Evolutionary conservation across 768 basidiomycete species (phyloP).

Genomic region (Chalciporus sphaerocephalus): DNA sequence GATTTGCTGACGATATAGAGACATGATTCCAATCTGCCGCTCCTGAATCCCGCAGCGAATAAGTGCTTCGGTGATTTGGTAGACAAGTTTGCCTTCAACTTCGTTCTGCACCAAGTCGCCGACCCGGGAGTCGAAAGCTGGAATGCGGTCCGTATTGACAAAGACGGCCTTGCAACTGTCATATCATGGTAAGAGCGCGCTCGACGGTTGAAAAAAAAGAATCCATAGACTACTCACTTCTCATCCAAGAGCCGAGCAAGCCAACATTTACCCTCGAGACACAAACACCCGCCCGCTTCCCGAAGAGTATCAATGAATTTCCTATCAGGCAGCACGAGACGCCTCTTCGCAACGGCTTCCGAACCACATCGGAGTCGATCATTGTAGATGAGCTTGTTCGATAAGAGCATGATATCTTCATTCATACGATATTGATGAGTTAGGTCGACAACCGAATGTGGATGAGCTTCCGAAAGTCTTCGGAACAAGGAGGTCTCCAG

Average conservation of each 20-base stretch:
- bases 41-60: slow-evolving; percentile 58
- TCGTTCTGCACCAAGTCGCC: slow-evolving; percentile 91
- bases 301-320: slow-evolving; percentile 46
- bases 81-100: slow-evolving; percentile 65
- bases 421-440: slow-evolving; percentile 96
- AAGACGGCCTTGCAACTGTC: slow-evolving; percentile 82
- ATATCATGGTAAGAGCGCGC: not conserved
- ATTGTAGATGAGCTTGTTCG: slow-evolving; percentile 82
- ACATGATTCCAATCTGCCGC: slow-evolving; percentile 81
- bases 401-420: slow-evolving; percentile 87
- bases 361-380: slow-evolving; percentile 77
- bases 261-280: slow-evolving; percentile 58
- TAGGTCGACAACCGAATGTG: slow-evolving; percentile 79
- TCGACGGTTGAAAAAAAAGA: not conserved
- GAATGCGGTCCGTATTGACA: slow-evolving; percentile 84
- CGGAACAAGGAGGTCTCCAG: slow-evolving; percentile 89
- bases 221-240: slow-evolving; percentile 41
- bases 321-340: slow-evolving; percentile 49
- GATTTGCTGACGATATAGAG: slow-evolving; percentile 92
- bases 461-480: slow-evolving; percentile 82
- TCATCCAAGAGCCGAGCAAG: slow-evolving; percentile 57
- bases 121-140: slow-evolving; percentile 73
- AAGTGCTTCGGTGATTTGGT: slow-evolving; percentile 66
- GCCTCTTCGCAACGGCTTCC: slow-evolving; percentile 58
- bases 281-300: slow-evolving; percentile 24